Base-by-base conservation (phyloP, 179 eudicot species). In the Drosera spatulata region DNA sequence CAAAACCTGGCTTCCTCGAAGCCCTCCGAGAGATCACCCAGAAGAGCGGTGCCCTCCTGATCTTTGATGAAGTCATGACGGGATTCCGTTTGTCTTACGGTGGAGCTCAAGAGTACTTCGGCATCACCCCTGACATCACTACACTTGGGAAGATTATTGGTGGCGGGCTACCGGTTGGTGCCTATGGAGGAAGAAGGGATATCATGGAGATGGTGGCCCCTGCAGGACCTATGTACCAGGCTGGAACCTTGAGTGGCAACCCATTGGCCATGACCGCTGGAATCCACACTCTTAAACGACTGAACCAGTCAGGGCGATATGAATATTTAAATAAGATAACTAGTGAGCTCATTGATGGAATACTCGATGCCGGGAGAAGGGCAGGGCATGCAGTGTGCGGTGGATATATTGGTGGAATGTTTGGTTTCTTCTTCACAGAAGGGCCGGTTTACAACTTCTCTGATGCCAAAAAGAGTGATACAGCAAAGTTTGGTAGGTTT, bases 191-290 rank as follows among this genome's bases (percentile, higher is more conserved):
- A 40, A 77, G 91, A 69, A 71, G 87, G 50, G 97, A 89, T 89
- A 22, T 22, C 15, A 89, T 89, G 97, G 91, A 89, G 74, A 84
- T 84, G 91, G 95, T 89, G 45, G 97, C 95, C 13, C 97, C 97
- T 4, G 80, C 91, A 0, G 95, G 62, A 91, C 89, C 33, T 22
- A 22, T 22, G 33, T 22, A 22, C 33, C 33, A 22, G 33, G 33
- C 33, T 0, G 97, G 95, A 37, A 89, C 97, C 50, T 72, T 89
- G 8, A 89, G 97, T 53, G 95, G 95, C 14, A 89, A 89, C 81
- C 97, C 97, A 33, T 74, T 87, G 77, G 95, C 95, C 8, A 89
- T 88, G 97, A 89, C 95, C 10, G 97, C 91, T 10, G 55, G 55
- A 50, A 87, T 89, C 39, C 89, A 87, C 70, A 89, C 97, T 1